These are phyloP conservation scores for Cymodocea nodosa DNA, from an alignment of 116 monocot species.

Conservation along the genomic window DNA sequence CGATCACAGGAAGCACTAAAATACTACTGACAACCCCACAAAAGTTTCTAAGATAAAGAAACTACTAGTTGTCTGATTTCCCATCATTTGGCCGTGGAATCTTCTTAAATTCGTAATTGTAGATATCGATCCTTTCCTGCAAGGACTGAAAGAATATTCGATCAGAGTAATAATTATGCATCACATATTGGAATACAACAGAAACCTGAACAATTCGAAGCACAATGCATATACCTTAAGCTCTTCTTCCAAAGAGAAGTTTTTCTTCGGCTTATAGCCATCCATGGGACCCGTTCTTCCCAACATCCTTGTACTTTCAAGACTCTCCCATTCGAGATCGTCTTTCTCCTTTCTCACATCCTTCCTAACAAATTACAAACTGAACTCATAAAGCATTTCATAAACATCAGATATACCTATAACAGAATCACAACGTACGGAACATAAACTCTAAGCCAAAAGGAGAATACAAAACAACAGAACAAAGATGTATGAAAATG, in stretches of 20 bases:
- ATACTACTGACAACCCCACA: background rate
- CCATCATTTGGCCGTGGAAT: constrained; percentile 56
- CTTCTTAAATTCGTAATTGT: constrained; percentile 69
- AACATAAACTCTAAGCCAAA: too few relatives aligned
- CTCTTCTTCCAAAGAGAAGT: constrained; percentile 75
- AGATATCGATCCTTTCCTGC: constrained; percentile 66
- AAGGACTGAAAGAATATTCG: constrained; percentile 27
- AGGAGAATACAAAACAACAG: background rate
- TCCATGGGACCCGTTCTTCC: constrained; percentile 70
- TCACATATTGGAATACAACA: background rate
- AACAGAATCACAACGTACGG: too few relatives aligned
- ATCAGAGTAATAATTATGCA: background rate
- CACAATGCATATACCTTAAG: constrained; percentile 38
- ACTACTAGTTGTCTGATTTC: constrained; percentile 12
- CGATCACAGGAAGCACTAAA: too few relatives aligned
- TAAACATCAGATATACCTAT: background rate
- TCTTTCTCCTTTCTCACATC: constrained; percentile 91
- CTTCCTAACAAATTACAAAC: constrained; percentile 28
- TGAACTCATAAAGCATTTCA: background rate
- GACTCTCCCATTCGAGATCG: constrained; percentile 81
- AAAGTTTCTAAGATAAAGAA: background rate
- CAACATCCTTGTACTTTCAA: constrained; percentile 66
- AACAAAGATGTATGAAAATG: background rate
- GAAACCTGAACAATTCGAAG: background rate
- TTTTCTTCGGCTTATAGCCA: constrained; percentile 64